Percentiles rank a stretch among this genome's conserved stretches.
Conservation (phyloP, 2,329 filamentous ascomycete species). For the Sporothrix euskadiensis region DNA sequence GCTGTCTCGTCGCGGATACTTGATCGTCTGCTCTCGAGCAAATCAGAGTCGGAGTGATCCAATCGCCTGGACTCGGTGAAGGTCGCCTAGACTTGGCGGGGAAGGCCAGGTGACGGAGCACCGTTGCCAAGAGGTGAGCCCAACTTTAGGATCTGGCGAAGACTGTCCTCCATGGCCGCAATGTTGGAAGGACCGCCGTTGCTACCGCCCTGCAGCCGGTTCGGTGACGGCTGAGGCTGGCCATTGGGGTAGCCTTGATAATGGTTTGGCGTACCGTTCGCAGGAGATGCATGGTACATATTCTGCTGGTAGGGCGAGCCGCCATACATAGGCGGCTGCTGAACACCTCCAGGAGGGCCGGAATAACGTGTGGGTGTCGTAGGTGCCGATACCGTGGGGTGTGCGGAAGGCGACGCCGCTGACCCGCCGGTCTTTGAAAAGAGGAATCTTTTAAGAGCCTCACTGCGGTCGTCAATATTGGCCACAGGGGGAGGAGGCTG, state of each 20-base stretch:
- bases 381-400: background rate
- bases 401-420: background rate
- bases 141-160: slow-evolving; percentile 55
- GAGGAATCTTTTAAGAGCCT: slow-evolving; percentile 59
- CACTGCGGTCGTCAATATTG: slow-evolving; percentile 43
- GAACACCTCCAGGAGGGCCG: background rate
- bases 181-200: slow-evolving; percentile 40
- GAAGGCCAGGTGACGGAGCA: slow-evolving; percentile 6
- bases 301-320: slow-evolving; percentile 28
- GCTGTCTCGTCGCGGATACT: background rate
- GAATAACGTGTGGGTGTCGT: slow-evolving; percentile 11
- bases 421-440: slow-evolving; percentile 43
- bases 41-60: background rate
- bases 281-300: slow-evolving; percentile 28
- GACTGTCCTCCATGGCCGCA: slow-evolving; percentile 54
- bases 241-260: background rate
- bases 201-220: slow-evolving; percentile 15
- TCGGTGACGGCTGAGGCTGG: background rate
- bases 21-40: slow-evolving; percentile 2
- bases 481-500: slow-evolving; percentile 25
- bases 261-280: slow-evolving; percentile 9
- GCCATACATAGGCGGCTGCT: slow-evolving; percentile 7
- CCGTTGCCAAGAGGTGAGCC: slow-evolving; percentile 31
- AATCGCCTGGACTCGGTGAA: background rate
- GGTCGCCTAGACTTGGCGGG: slow-evolving; percentile 7